A percentile compares a stretch with the other conserved stretches of the same genome.
These are phyloP conservation scores for Rhypophila decipiens DNA, from an alignment of 495 filamentous ascomycete genomes.

Conservation along the genomic window DNA sequence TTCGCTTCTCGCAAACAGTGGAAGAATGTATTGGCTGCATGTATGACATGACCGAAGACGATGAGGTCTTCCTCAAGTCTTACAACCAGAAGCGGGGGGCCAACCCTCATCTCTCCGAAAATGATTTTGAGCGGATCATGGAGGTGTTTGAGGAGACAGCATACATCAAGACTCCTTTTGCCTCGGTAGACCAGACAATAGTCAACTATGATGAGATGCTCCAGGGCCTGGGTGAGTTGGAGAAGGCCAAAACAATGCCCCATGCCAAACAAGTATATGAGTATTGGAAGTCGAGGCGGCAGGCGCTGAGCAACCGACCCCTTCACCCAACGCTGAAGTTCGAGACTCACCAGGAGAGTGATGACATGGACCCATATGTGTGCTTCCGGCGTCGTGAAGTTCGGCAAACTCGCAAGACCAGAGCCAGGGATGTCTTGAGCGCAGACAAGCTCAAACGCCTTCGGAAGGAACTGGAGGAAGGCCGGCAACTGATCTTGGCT, in stretches of 20 bases:
- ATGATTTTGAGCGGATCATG: slow-evolving; percentile 92
- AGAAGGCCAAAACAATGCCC: slow-evolving; percentile 54
- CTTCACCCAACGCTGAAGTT: slow-evolving; percentile 80
- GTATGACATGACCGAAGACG: slow-evolving; percentile 90
- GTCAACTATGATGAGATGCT: slow-evolving; percentile 75
- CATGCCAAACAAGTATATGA: slow-evolving; percentile 86
- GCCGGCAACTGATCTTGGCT: slow-evolving; percentile 68
- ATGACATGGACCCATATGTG: slow-evolving; percentile 94
- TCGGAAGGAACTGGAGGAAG: slow-evolving; percentile 86
- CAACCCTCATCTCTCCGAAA: slow-evolving; percentile 64
- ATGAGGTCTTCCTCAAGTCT: slow-evolving; percentile 74
- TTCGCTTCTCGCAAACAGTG: slow-evolving; percentile 95
- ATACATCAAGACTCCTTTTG: slow-evolving; percentile 73
- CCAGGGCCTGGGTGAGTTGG: slow-evolving; percentile 63
- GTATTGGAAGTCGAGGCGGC: slow-evolving; percentile 76
- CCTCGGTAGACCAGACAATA: slow-evolving; percentile 80
- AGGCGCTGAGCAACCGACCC: slow-evolving; percentile 55
- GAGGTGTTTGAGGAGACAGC: slow-evolving; percentile 88
- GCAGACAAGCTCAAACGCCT: slow-evolving; percentile 90
- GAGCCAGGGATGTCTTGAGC: slow-evolving; percentile 86
- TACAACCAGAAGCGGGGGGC: slow-evolving; percentile 71
- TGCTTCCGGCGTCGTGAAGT: slow-evolving; percentile 96
- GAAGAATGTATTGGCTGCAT: slow-evolving; percentile 78
- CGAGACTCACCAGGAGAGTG: slow-evolving; percentile 84
- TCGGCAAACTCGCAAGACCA: slow-evolving; percentile 88